Evolutionary conservation across 371 early-diverging fungal species (phyloP), one percentile per base, ranked within the genome.

Genomic region (Mortierella sp.): DNA sequence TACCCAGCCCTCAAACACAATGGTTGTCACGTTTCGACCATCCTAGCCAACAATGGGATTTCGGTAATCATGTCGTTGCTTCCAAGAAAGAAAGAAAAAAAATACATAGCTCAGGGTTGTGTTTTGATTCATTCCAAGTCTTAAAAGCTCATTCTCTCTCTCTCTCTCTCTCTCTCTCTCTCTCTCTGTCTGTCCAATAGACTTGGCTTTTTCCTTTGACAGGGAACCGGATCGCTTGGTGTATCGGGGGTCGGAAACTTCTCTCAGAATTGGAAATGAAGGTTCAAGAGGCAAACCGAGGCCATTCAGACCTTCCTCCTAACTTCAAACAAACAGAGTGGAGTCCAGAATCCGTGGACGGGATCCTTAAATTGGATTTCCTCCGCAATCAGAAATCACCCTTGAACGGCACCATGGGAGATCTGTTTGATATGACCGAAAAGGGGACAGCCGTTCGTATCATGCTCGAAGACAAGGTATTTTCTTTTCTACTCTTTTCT

Each of bases 391-490:
- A 66, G 37, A 66, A 44, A 21, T 45, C 50, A 7, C 67, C 75
- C 0, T 66, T 56, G 50, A 71, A 70, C 4, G 75, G 75, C 6
- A 70, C 64, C 0, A 46, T 75, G n/a, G 55, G 62, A 1, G 71
- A 75, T 14, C 43, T 75, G 23, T 66, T 70, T 63, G 70, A 66
- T 45, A 56, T 70, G 25, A 75, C 75, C 2, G 55, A 62, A 4
- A 70, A 70, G 14, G 75, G 66, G 11, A 67, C 62, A 5, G n/a
- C 66, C 0, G 56, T 64, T 11, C 44, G 61, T 2, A 69, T 75
- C 51, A 70, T 70, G 66, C 28, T 75, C 2, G 75, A 75, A 16
- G 75, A 75, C 47, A 75, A 75, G 70, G 67, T 67, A 70, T 26
- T 28, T 7, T 14, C 5, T 23, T 21, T 28, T 46, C 46, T 16